Evolutionary conservation across 805 yeast genomes (phyloP).

Genomic region (Yarrowia bubula): DNA sequence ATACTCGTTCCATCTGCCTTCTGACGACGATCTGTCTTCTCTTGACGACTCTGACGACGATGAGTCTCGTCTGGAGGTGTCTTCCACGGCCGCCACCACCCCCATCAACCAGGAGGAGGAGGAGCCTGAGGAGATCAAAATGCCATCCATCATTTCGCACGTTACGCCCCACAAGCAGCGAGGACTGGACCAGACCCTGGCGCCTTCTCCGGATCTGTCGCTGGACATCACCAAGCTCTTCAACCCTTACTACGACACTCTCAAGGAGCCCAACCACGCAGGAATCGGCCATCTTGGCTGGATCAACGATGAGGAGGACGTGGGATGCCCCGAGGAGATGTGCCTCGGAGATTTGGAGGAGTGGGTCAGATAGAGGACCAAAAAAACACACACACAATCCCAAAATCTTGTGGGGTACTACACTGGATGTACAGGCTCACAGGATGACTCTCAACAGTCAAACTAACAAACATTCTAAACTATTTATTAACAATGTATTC

Average conservation of each 20-base stretch:
- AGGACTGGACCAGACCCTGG: constrained; percentile 15
- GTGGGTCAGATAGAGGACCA: neutral
- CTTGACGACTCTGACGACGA: constrained; percentile 18
- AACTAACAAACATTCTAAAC: constrained; percentile 2
- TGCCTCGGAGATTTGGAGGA: constrained; percentile 18
- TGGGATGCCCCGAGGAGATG: constrained; percentile 23
- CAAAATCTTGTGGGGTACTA: neutral
- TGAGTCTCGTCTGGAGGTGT: constrained; percentile 9
- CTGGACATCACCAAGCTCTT: constrained; percentile 20
- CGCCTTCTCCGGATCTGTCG: neutral
- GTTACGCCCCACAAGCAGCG: neutral
- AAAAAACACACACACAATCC: neutral
- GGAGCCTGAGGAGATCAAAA: neutral
- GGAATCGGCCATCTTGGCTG: constrained; percentile 15
- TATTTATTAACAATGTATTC: constrained; percentile 23
- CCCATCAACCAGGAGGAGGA: constrained; percentile 17
- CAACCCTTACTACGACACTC: constrained; percentile 14
- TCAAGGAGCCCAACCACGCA: neutral
- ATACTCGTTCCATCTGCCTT: constrained; percentile 11
- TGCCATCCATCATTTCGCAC: neutral
- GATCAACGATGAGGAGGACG: constrained; percentile 24
- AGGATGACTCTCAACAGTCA: constrained; percentile 12
- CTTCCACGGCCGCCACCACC: constrained; percentile 21
- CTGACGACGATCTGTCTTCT: constrained; percentile 19
- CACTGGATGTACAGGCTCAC: constrained; percentile 3